Evolutionary conservation across 1,139 yeast species (phyloP).

Genomic region (Kodamaea arcana): DNA sequence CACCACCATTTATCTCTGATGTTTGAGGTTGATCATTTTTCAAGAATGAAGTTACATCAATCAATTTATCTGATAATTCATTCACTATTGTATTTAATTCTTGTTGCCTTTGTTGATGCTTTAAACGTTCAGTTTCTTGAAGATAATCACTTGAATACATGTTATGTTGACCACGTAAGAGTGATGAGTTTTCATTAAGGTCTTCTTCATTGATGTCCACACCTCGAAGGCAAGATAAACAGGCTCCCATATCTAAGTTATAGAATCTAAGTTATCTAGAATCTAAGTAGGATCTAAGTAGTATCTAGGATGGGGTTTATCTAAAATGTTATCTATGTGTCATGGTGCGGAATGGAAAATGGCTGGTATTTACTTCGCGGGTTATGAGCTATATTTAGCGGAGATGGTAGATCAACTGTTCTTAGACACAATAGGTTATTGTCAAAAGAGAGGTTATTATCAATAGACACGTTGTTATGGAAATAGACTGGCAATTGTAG

Average conservation of each 20-base stretch:
- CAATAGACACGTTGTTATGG: too few species aligned
- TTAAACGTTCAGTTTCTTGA: constrained; percentile 38
- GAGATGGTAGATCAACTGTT: too few species aligned
- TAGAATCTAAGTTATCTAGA: too few species aligned
- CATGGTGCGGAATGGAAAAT: too few species aligned
- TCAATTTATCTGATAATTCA: constrained; percentile 41
- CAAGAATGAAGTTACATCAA: constrained; percentile 42
- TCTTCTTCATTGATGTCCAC: constrained; percentile 34
- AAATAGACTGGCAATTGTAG: too few species aligned
- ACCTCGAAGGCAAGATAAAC: constrained; percentile 45
- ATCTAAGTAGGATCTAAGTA: too few species aligned
- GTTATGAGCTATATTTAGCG: too few species aligned
- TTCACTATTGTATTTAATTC: constrained; percentile 41
- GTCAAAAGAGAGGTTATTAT: too few species aligned
- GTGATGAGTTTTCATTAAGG: constrained; percentile 30
- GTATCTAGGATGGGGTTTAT: too few species aligned
- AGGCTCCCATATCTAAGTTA: constrained; percentile 50
- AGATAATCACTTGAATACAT: constrained; percentile 31
- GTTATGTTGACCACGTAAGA: constrained; percentile 28
- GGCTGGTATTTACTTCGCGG: too few species aligned
- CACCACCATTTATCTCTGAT: constrained; percentile 1
- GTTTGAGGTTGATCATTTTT: constrained; percentile 10
- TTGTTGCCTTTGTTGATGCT: constrained; percentile 42
- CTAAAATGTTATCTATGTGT: too few species aligned
- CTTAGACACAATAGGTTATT: too few species aligned